phyloP scores from a whole-genome alignment of 257 asterid species.

The Anisodus tanguticus region DNA sequence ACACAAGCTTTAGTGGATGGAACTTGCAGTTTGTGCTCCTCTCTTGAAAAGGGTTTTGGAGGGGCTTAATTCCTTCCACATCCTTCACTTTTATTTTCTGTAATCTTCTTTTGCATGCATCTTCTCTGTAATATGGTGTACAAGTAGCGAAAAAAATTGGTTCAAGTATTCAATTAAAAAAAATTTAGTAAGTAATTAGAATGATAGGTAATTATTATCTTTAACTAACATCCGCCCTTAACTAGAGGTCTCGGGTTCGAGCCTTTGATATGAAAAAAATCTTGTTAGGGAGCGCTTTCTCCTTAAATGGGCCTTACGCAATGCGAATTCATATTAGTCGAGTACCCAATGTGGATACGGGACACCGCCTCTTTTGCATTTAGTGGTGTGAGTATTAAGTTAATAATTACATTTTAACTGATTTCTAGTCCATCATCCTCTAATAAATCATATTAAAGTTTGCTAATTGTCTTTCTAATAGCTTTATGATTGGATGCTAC shows the following conservation, averaged over 20 bases:
- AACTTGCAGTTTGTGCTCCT: conserved; percentile 55
- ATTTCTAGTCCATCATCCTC: not conserved
- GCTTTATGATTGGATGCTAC: too few species aligned
- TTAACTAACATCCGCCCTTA: too few species aligned
- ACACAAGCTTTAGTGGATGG: conserved; percentile 57
- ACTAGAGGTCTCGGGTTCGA: too few species aligned
- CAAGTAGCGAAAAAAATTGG: not conserved
- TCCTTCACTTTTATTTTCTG: conserved; percentile 58
- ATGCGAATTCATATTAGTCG: too few species aligned
- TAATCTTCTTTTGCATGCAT: conserved; percentile 43
- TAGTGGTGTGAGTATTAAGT: not conserved
- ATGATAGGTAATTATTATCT: not conserved
- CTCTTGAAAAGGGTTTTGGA: conserved; percentile 47
- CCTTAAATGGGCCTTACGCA: too few species aligned
- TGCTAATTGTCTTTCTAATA: too few species aligned
- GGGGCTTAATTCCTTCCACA: conserved; percentile 43
- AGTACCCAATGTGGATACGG: too few species aligned
- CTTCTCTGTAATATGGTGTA: conserved; percentile 37
- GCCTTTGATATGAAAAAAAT: too few species aligned
- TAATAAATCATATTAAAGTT: not conserved
- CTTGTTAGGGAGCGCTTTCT: too few species aligned
- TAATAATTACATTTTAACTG: not conserved
- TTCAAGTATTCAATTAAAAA: not conserved
- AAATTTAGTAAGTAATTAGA: too few species aligned
- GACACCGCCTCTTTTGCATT: not conserved